Conservation (phyloP, 495 filamentous ascomycete species). For the Penicillium roqueforti region DNA sequence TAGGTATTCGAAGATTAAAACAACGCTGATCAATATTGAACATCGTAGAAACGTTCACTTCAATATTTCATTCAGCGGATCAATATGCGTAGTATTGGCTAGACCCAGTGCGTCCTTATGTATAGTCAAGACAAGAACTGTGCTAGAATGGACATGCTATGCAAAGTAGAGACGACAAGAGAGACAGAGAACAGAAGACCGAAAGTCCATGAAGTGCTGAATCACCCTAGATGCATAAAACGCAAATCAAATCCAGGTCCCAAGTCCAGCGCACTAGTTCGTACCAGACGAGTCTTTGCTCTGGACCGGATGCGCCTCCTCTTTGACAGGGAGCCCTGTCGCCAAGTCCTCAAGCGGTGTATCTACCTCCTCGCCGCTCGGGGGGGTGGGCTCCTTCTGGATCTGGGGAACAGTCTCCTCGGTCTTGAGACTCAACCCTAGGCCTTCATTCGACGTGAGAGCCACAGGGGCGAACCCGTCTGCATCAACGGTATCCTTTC, state of each 20-base stretch:
- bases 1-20: neutral
- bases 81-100: neutral
- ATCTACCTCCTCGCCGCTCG: neutral
- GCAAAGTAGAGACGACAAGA: neutral
- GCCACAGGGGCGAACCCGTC: conserved; percentile 23
- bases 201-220: neutral
- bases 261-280: neutral
- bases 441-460: conserved; percentile 15
- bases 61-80: neutral
- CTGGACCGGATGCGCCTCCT: neutral
- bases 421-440: neutral
- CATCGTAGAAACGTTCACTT: neutral
- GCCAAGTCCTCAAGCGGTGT: neutral
- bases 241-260: neutral
- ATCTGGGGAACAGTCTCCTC: neutral
- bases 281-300: conserved; percentile 1
- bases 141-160: neutral
- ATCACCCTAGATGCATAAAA: neutral
- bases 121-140: neutral
- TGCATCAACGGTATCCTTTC: conserved; percentile 7
- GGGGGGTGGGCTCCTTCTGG: neutral
- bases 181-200: neutral
- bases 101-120: neutral
- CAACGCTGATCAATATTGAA: neutral
- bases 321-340: conserved; percentile 9